Evolutionary conservation across 2,329 filamentous ascomycete species (phyloP).

Genomic region (Scytalidium lignicola): DNA sequence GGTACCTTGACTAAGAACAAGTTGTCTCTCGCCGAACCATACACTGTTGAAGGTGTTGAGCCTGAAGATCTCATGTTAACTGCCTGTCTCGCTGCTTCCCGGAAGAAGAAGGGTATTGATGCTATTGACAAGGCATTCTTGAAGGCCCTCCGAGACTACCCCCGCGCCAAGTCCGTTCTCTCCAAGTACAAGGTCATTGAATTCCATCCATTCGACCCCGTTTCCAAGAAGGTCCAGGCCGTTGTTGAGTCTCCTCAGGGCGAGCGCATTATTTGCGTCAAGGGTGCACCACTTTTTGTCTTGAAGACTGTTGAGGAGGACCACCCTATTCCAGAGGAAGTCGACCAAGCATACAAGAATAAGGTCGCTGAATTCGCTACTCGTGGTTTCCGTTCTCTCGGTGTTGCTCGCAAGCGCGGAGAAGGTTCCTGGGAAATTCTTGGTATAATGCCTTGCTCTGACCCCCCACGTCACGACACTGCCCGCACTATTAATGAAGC

Average conservation of each 20-base stretch:
- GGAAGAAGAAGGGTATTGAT: conserved; percentile 94
- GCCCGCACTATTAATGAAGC: conserved; percentile 87
- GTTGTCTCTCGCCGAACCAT: conserved; percentile 80
- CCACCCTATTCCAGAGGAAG: conserved; percentile 68
- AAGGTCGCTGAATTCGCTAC: conserved; percentile 88
- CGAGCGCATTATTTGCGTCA: conserved; percentile 82
- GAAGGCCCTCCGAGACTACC: conserved; percentile 78
- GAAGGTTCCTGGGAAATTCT: conserved; percentile 83
- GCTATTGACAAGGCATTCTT: conserved; percentile 94
- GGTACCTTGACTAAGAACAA: conserved; percentile 94
- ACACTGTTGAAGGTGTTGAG: conserved; percentile 75
- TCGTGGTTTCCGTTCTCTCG: conserved; percentile 89
- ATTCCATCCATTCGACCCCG: conserved; percentile 85
- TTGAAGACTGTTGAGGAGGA: conserved; percentile 84
- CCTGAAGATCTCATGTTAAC: conserved; percentile 88
- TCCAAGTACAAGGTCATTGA: conserved; percentile 80
- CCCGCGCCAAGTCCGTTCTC: conserved; percentile 72
- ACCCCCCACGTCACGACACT: conserved; percentile 86
- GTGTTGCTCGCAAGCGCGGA: conserved; percentile 85
- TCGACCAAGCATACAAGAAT: conserved; percentile 84
- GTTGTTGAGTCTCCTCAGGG: conserved; percentile 78
- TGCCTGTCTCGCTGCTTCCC: conserved; percentile 81
- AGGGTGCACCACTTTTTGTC: conserved; percentile 84
- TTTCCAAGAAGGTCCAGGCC: conserved; percentile 88
- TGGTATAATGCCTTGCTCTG: conserved; percentile 91